Percentiles rank a stretch among this genome's conserved stretches.
Evolutionary conservation across 2,329 filamentous ascomycete species (phyloP).

Genomic region (Phyllosticta paracitricarpa): DNA sequence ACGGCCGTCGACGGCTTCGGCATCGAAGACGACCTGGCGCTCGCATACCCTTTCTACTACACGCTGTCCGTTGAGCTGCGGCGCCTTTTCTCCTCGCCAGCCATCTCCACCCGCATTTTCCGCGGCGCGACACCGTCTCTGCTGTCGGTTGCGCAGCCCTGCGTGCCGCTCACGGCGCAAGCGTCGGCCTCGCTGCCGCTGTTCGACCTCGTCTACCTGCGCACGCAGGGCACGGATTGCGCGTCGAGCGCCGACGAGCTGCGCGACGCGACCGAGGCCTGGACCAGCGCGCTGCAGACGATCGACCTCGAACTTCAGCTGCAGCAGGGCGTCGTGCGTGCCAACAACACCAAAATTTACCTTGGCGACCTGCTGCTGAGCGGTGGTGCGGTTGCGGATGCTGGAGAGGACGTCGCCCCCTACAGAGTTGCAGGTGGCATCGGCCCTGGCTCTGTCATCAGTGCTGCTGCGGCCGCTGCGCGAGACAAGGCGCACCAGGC

Average conservation of each 20-base stretch:
- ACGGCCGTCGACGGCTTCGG: background rate
- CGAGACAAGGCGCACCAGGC: background rate
- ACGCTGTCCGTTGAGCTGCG: background rate
- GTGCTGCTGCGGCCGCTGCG: background rate
- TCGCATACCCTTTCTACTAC: background rate
- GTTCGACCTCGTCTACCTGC: background rate
- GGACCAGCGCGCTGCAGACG: background rate
- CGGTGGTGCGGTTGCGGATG: too few relatives aligned
- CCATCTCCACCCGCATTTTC: background rate
- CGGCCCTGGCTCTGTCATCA: background rate
- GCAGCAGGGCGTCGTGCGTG: background rate
- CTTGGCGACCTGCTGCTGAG: background rate
- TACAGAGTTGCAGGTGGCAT: background rate
- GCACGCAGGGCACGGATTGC: background rate
- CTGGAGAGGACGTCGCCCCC: background rate
- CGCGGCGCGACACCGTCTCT: background rate
- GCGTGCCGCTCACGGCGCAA: background rate
- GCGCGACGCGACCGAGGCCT: background rate
- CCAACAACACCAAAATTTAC: background rate
- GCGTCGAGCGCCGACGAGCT: background rate
- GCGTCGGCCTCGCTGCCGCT: background rate
- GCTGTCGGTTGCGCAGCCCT: background rate
- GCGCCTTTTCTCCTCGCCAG: background rate
- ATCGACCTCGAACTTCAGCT: background rate
- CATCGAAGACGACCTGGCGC: background rate